Conservation (phyloP, 78 protist genomes). For the Tieghemostelium lacteum region DNA sequence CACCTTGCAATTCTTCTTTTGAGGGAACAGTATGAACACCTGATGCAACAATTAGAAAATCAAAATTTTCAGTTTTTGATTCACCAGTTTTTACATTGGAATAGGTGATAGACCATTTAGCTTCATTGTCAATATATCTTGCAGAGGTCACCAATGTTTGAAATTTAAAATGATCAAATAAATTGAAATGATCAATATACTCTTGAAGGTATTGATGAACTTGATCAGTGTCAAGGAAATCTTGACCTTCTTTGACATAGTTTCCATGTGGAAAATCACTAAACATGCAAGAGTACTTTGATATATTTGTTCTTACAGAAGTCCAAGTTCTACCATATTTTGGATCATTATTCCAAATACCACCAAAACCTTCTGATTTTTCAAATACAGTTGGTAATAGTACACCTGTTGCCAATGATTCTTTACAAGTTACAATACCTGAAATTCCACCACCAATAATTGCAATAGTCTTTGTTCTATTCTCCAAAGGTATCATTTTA, state of each 20-base stretch:
- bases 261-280: conserved; percentile 52
- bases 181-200: background rate
- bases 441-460: conserved; percentile 43
- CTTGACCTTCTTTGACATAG: background rate
- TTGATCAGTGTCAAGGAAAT: background rate
- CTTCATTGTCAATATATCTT: background rate
- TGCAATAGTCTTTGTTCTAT: too few relatives aligned
- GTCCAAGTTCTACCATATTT: background rate
- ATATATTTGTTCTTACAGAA: conserved; percentile 1
- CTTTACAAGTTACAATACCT: conserved; percentile 12
- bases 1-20: background rate
- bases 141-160: background rate
- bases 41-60: conserved; percentile 3
- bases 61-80: background rate
- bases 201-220: conserved; percentile 1
- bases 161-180: background rate
- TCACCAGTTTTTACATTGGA: background rate
- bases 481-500: too few relatives aligned
- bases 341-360: conserved; percentile 6
- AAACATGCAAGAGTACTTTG: background rate
- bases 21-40: background rate
- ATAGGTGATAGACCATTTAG: background rate
- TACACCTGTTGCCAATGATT: conserved; percentile 13
- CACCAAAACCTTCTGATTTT: conserved; percentile 16
- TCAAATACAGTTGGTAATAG: conserved; percentile 27